These are phyloP conservation scores for Cardamine occulta DNA, from an alignment of 345 rosid species.

Conservation along the genomic window DNA sequence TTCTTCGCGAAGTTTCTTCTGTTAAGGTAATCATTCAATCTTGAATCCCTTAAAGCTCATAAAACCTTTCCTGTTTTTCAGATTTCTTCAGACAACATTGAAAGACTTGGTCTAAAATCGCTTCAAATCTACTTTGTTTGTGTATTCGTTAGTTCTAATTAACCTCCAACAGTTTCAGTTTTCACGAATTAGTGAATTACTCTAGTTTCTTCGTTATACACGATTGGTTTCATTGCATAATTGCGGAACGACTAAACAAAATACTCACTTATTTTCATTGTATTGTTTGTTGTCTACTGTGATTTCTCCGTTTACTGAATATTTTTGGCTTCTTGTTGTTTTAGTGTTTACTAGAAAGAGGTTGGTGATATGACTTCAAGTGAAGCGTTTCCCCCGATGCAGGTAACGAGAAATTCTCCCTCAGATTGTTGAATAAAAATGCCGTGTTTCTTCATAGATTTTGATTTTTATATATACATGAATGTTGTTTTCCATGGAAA, in stretches of 20 bases:
- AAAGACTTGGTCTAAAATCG: not conserved
- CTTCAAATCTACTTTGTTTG: constrained; percentile 1
- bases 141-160: not conserved
- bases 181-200: not conserved
- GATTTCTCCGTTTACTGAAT: constrained; percentile 7
- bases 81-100: not conserved
- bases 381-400: constrained; percentile 29
- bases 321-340: not conserved
- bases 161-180: not conserved
- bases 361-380: constrained; percentile 32
- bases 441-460: not conserved
- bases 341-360: constrained; percentile 14
- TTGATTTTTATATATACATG: not conserved
- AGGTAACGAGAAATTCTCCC: constrained; percentile 29
- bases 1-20: constrained; percentile 20
- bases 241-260: not conserved
- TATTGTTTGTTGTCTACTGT: not conserved
- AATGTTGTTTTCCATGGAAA: not conserved
- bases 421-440: constrained; percentile 1
- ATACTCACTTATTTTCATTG: not conserved
- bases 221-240: not conserved
- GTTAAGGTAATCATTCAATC: constrained; percentile 5
- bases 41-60: not conserved
- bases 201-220: not conserved
- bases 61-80: not conserved